Evolutionary conservation across 2,329 filamentous ascomycete species (phyloP), one percentile per base, ranked within the genome.

Genomic region (Aspergillus novofumigatus): DNA sequence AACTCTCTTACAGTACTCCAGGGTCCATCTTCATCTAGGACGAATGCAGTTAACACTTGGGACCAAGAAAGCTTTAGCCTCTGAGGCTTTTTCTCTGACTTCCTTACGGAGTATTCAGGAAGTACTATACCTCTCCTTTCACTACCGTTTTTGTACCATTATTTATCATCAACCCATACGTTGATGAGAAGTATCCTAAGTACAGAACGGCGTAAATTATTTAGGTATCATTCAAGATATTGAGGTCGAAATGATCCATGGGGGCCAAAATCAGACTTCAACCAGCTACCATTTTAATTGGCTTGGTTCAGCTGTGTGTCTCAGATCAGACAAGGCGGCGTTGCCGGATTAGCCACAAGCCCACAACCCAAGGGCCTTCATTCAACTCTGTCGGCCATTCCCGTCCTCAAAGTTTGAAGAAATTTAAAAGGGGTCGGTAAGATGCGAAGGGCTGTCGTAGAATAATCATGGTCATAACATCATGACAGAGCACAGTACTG

Each of bases 261-360:
- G 54, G 54, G 50, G 44, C 51, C 29, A 32, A 45, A 41, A 41
- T 8, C 21, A n/a, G 35, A 17, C 29, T 44, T 52, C 11, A 49
- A 32, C 25, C n/a, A 49, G 9, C 7, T 53, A 47, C 49, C 56
- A 38, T 42, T 9, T 21, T 42, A 25, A 57, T 54, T 55, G 55
- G 52, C 4, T 26, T 17, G 48, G 26, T 23, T 23, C 54, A 42
- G 23, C 38, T 52, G 38, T 53, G 42, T 54, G 54, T 61, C 50
- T 58, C 52, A 58, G 55, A 56, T 42, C 53, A 45, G 51, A 35
- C 49, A 5, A 47, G 20, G 21, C 51, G 45, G 32, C 49, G 49
- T 56, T 49, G 54, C 45, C 55, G 59, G 54, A 59, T 61, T 51
- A 60, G 59, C 56, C 59, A 53, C 56, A 29, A 52, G 51, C 48